A percentile compares a stretch with the other conserved stretches of the same genome.
These are phyloP conservation scores for Blastosporella zonata DNA, from an alignment of 1,284 basidiomycete genomes.

Conservation along the genomic window DNA sequence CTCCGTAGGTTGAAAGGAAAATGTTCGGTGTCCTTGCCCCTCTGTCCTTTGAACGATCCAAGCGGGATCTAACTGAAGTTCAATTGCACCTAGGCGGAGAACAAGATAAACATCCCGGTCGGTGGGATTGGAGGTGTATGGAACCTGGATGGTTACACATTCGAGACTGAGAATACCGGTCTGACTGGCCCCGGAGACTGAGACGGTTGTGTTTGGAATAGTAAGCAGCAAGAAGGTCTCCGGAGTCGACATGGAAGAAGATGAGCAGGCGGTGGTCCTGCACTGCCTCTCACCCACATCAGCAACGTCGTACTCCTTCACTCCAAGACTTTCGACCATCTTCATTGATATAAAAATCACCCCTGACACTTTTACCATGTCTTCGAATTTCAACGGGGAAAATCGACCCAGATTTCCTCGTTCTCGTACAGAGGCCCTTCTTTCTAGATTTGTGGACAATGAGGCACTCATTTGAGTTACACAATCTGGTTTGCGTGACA, in stretches of 20 bases:
- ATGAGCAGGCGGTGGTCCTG: constrained; percentile 4
- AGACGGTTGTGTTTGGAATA: constrained; percentile 45
- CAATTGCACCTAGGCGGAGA: constrained; percentile 55
- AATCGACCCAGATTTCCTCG: constrained; percentile 11
- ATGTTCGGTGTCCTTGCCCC: constrained; percentile 38
- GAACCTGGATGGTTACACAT: constrained; percentile 49
- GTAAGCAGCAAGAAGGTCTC: constrained; percentile 56
- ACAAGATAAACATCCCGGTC: constrained; percentile 59
- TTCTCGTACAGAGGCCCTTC: not conserved
- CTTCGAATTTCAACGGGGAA: constrained; percentile 11
- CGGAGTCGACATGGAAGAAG: constrained; percentile 27
- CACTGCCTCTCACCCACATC: constrained; percentile 12
- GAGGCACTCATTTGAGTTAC: not conserved
- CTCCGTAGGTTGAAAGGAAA: constrained; percentile 40
- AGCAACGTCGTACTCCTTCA: not conserved
- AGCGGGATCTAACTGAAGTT: constrained; percentile 57
- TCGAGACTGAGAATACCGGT: constrained; percentile 49
- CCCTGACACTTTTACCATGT: not conserved
- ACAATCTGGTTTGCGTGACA: not conserved
- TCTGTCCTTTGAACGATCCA: constrained; percentile 38
- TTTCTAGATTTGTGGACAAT: constrained; percentile 2
- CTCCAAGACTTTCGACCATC: not conserved
- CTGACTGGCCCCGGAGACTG: constrained; percentile 29
- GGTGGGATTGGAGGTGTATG: constrained; percentile 21
- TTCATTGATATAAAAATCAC: not conserved